Evolutionary conservation across 1,284 basidiomycete species (phyloP), one percentile per base, ranked within the genome.

Genomic region (Farysia itapuensis): DNA sequence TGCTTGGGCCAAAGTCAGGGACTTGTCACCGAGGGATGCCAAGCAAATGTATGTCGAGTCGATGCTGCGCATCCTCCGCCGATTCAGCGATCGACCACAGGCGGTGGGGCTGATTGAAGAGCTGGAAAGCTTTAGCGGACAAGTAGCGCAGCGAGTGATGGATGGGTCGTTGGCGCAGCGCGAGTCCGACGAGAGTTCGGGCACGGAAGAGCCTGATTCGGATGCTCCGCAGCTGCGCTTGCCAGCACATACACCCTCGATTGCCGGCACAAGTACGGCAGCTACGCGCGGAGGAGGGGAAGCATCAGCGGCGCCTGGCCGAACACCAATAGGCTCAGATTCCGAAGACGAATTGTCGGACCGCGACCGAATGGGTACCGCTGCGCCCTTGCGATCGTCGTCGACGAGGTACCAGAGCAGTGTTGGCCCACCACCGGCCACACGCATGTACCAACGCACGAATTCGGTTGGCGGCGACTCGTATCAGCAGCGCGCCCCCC

Each of bases 1-100:
- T 79, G 90, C 90, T 23, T 96, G 92, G 92, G 85, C 86, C 35
- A 92, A 90, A 72, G 89, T 93, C 72, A 86, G 85, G 64, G 90
- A 92, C 56, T 75, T 92, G 25, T 83, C 86, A 46, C 75, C 83
- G 22, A 83, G 82, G 47, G 88, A 93, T 73, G 91, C 92, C 2
- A 95, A 92, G 79, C 87, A 85, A 82, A 78, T 87, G 29, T 96
- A 96, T 78, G 89, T 94, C 4, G 87, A 90, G 56, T 88, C 88
- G 13, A 79, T 96, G 46, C 77, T 93, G 38, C 89, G 89, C 81
- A 88, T 88, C 13, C 78, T 92, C 50, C 82, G 85, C 56, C 89
- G 86, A 72, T 90, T 90, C 73, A 86, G 87, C 5, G 88, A 90
- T 72, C 86, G 86, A 69, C 88, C 87, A 0, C 80, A 85, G 26